Evolutionary conservation across 345 rosid genomes (phyloP).

Genomic region (Geranium brycei): DNA sequence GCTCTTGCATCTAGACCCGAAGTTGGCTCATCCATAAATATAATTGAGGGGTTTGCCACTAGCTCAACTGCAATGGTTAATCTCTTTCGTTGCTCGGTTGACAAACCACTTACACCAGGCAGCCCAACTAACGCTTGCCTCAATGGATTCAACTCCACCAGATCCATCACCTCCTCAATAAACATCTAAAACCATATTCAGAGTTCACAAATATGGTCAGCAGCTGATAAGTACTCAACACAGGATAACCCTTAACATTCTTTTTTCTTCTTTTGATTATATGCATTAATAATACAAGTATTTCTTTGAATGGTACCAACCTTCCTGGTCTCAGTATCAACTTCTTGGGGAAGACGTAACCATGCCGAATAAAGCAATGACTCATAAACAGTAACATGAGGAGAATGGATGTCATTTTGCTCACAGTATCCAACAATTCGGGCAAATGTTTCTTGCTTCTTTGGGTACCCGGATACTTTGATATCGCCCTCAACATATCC

Average conservation of each 20-base stretch:
- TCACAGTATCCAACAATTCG: slow-evolving; percentile 72
- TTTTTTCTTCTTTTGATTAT: no score
- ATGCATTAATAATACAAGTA: no score
- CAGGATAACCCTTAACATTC: no score
- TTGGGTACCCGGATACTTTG: slow-evolving; percentile 57
- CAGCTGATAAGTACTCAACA: no score
- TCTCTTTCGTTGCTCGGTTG: slow-evolving; percentile 38
- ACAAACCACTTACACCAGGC: slow-evolving; percentile 33
- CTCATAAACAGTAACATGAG: slow-evolving; percentile 62
- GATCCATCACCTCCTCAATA: slow-evolving; percentile 32
- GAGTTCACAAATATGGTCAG: no score
- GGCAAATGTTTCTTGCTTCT: slow-evolving; percentile 74
- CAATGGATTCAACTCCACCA: slow-evolving; percentile 24
- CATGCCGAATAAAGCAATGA: slow-evolving; percentile 69
- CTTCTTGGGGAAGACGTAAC: slow-evolving; percentile 47
- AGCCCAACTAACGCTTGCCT: slow-evolving; percentile 28
- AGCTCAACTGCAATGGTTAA: slow-evolving; percentile 41
- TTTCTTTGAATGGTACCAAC: slow-evolving; percentile 9
- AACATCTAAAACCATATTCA: slow-evolving; percentile 5
- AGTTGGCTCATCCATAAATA: slow-evolving; percentile 44
- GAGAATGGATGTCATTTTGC: slow-evolving; percentile 71
- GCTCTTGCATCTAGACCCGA: slow-evolving; percentile 43
- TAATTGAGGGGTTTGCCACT: slow-evolving; percentile 38
- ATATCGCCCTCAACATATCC: slow-evolving; percentile 62
- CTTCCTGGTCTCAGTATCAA: slow-evolving; percentile 41